Conservation (phyloP, 75 land plant genomes). For the Cunninghamia lanceolata region DNA sequence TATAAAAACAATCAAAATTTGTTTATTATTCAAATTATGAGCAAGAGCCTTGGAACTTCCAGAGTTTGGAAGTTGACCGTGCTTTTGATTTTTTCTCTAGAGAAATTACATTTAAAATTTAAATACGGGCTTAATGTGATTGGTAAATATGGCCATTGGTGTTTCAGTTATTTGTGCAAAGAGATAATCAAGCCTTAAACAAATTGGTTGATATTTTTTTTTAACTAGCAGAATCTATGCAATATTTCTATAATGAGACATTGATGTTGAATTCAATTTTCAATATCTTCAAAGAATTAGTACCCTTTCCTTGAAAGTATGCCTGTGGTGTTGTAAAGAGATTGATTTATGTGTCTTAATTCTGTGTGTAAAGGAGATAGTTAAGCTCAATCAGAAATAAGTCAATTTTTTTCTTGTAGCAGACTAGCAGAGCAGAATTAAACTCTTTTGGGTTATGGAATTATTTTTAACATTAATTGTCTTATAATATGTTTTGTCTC, state of each 20-base stretch:
- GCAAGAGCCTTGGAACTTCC: neutral
- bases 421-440: neutral
- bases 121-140: neutral
- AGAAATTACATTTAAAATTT: too few relatives aligned
- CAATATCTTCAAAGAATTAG: too few relatives aligned
- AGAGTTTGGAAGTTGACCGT: neutral
- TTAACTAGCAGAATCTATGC: too few relatives aligned
- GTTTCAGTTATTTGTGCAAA: neutral
- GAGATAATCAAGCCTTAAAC: neutral
- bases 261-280: too few relatives aligned
- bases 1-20: too few relatives aligned
- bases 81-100: neutral
- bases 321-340: neutral
- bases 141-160: neutral
- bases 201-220: neutral
- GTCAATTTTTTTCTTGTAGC: neutral
- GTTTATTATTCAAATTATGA: neutral
- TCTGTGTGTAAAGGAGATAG: neutral
- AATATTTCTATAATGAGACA: too few relatives aligned
- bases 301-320: neutral
- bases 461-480: neutral
- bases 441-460: neutral
- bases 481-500: neutral
- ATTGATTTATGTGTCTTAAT: neutral
- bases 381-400: neutral